Evolutionary conservation across 1,284 basidiomycete genomes (phyloP).

Genomic region (Phlebopus sp.): DNA sequence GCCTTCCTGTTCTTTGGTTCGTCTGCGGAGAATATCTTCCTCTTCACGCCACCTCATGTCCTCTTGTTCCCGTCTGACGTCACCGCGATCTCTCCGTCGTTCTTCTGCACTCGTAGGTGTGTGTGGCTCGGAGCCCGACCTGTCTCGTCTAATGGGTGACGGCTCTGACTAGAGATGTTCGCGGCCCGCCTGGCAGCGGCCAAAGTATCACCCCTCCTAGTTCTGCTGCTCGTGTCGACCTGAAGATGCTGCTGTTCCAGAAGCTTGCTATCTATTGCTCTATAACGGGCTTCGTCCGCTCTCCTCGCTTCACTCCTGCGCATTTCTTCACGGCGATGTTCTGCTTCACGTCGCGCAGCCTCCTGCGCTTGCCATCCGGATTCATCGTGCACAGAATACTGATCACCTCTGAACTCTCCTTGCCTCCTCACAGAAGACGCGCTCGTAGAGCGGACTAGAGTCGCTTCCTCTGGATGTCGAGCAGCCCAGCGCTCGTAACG

Average conservation of each 20-base stretch:
- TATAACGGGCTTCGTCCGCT: conserved; percentile 20
- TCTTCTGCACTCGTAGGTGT: conserved; percentile 29
- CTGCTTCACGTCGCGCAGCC: conserved; percentile 35
- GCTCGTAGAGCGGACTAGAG: conserved; percentile 16
- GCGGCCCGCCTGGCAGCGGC: conserved; percentile 26
- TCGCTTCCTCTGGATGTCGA: conserved; percentile 34
- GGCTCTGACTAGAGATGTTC: conserved; percentile 19
- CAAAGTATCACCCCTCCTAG: conserved; percentile 26
- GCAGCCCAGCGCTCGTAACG: conserved; percentile 49
- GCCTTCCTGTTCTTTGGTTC: conserved; percentile 43
- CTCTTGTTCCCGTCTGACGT: conserved; percentile 23
- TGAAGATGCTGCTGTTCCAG: conserved; percentile 18
- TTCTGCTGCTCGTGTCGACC: conserved; percentile 22
- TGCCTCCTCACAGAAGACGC: conserved; percentile 21
- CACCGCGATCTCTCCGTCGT: conserved; percentile 26
- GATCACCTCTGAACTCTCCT: conserved; percentile 25
- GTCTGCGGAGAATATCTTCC: conserved; percentile 29
- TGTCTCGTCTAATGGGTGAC: conserved; percentile 24
- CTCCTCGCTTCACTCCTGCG: conserved; percentile 18
- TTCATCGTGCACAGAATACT: conserved; percentile 35
- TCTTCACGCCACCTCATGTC: conserved; percentile 31
- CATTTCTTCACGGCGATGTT: conserved; percentile 25
- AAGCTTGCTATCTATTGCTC: conserved; percentile 21
- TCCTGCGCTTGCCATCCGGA: conserved; percentile 40
- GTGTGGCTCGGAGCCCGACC: conserved; percentile 23